Base-by-base conservation (phyloP, 2,329 filamentous ascomycete species). In the Pseudogymnoascus sp. region DNA sequence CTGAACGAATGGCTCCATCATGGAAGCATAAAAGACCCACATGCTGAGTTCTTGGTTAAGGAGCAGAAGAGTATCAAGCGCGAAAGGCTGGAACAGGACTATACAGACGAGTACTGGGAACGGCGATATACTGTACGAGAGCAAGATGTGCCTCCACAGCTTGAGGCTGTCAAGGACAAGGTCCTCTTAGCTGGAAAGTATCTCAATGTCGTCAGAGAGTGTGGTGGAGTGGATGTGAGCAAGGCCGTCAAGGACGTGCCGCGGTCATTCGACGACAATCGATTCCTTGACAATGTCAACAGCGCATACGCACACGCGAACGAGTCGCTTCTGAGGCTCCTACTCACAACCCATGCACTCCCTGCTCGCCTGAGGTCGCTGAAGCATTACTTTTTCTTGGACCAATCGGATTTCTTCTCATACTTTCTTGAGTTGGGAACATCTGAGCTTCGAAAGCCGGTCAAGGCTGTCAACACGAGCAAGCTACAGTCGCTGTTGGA, bases 21-120 rank as follows among this genome's bases (percentile, higher is more conserved):
- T 72, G 95, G 95, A 41, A 92, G 89, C 60, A 98, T 99, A 75
- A 91, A 90, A 72, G 95, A 99, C 74, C 92, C 93, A 0, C 93
- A 98, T 74, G 85, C 88, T 1, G 95, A 99, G 75, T 99, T 99
- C 70, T 79, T 99, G 62, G 88, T 99, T 73, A 96, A 96, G 73
- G 95, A 98, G 75, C 92, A 96, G 71, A 96, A 93, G 76, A 96
- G 93, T 72, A 97, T 99, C 70, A 89, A 89, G 65, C 85, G 95
- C 43, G 95, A 98, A 74, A 85, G 90, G 65, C 79, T 99, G 2
- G 92, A 98, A 73, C 89, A 96, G 73, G 95, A 99, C 75, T 99
- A 98, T 72, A 99, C 93, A 0, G 95, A 99, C 75, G 95, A 99
- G 73, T 99, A 99, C 76, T 99, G 95, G 95, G 95, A 99, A 75